phyloP scores from a whole-genome alignment of 2,329 filamentous ascomycete genomes.

The Daldinia eschscholtzii region DNA sequence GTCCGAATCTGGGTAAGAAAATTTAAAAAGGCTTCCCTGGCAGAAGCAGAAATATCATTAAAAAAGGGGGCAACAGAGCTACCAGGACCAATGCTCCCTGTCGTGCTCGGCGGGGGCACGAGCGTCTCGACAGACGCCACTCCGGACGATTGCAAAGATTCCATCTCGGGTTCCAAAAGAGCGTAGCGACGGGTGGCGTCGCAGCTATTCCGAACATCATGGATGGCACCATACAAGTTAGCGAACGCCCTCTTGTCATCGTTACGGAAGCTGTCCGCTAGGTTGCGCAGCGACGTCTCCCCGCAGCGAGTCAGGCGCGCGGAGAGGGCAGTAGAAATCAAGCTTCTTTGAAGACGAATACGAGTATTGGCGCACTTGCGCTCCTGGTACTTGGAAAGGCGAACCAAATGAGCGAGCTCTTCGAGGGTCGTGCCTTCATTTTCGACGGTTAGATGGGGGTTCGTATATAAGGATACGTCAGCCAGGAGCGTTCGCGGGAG shows the following conservation, averaged over 20 bases:
- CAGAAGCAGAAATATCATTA: conserved; percentile 79
- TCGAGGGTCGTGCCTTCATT: conserved; percentile 77
- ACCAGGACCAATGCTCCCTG: conserved; percentile 52
- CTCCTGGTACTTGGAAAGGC: conserved; percentile 84
- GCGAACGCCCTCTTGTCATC: conserved; percentile 85
- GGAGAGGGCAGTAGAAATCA: conserved; percentile 81
- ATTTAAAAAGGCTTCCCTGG: conserved; percentile 79
- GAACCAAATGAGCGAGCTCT: conserved; percentile 82
- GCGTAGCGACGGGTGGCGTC: conserved; percentile 79
- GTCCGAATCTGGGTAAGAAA: conserved; percentile 87
- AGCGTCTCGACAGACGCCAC: conserved; percentile 65
- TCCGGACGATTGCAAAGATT: conserved; percentile 66
- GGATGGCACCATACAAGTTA: conserved; percentile 79
- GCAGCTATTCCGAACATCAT: conserved; percentile 83
- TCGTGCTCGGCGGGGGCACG: conserved; percentile 61
- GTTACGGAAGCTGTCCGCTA: conserved; percentile 82
- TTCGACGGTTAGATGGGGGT: conserved; percentile 70
- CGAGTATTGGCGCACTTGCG: conserved; percentile 81
- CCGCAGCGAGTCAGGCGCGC: conserved; percentile 80
- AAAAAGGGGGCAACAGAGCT: conserved; percentile 67
- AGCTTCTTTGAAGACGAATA: conserved; percentile 77
- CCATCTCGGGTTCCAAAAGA: conserved; percentile 78
- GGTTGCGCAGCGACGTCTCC: conserved; percentile 78
- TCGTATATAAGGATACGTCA: conserved; percentile 75
- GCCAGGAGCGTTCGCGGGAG: conserved; percentile 70